Evolutionary conservation across 768 basidiomycete species (phyloP).

Genomic region (Krasilnikovozyma curviuscula): DNA sequence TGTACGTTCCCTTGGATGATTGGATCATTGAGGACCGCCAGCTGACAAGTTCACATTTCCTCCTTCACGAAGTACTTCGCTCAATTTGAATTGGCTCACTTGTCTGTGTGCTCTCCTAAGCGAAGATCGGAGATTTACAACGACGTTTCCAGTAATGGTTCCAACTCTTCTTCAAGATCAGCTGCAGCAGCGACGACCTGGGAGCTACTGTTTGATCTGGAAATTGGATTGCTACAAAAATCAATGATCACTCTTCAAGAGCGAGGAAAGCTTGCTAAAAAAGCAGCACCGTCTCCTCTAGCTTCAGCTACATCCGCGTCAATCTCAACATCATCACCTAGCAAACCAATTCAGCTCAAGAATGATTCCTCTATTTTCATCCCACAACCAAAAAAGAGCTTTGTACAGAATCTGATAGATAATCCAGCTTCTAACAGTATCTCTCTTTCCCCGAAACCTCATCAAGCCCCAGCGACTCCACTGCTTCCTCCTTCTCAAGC

Average conservation of each 20-base stretch:
- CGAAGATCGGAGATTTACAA: conserved; percentile 1
- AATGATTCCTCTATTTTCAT: conserved; percentile 4
- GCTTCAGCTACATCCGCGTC: background rate
- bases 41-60: background rate
- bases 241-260: conserved; percentile 3
- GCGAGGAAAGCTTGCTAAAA: conserved; percentile 1
- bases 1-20: background rate
- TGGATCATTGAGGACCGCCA: background rate
- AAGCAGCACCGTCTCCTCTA: background rate
- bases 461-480: background rate
- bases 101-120: background rate
- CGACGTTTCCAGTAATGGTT: conserved; percentile 6
- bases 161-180: no score
- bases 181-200: no score
- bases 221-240: no score
- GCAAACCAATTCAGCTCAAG: background rate
- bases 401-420: background rate
- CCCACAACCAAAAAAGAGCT: background rate
- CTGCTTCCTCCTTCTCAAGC: background rate
- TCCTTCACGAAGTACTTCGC: conserved; percentile 1
- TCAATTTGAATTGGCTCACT: conserved; percentile 9
- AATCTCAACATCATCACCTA: background rate
- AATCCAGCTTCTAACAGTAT: background rate
- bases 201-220: no score
- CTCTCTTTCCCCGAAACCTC: background rate